Evolutionary conservation across 768 basidiomycete genomes (phyloP).

Genomic region (Clavulina sp.): DNA sequence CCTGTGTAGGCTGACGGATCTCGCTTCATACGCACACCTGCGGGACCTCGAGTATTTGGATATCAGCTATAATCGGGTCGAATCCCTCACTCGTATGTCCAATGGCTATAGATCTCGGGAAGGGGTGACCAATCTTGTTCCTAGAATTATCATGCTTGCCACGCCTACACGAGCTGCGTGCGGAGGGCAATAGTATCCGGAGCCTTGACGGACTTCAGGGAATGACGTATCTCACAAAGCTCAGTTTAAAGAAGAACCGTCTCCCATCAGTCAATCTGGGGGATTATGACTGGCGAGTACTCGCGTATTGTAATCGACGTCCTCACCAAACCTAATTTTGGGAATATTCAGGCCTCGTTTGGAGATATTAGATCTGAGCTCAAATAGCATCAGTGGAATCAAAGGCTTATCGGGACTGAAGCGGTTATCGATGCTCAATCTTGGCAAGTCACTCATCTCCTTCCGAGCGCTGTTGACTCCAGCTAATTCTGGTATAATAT

Average conservation of each 20-base stretch:
- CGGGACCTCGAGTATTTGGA: slow-evolving; percentile 76
- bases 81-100: slow-evolving; percentile 26
- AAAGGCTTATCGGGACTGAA: slow-evolving; percentile 32
- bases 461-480: background rate
- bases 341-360: slow-evolving; percentile 38
- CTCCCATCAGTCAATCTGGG: slow-evolving; percentile 44
- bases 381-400: slow-evolving; percentile 48
- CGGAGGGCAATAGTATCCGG: slow-evolving; percentile 69
- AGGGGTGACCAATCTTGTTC: background rate
- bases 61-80: slow-evolving; percentile 77
- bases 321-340: too few species aligned
- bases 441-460: slow-evolving; percentile 41
- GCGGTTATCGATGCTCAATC: slow-evolving; percentile 49
- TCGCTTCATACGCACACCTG: slow-evolving; percentile 81
- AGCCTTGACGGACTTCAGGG: slow-evolving; percentile 58
- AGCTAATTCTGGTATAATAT: background rate
- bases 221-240: slow-evolving; percentile 66
- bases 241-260: slow-evolving; percentile 63
- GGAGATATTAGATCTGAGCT: slow-evolving; percentile 68
- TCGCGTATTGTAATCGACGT: slow-evolving; percentile 8
- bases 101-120: background rate
- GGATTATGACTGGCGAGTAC: slow-evolving; percentile 46
- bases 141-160: slow-evolving; percentile 69
- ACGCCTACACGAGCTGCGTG: slow-evolving; percentile 74
- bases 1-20: slow-evolving; percentile 46